Evolutionary conservation across 2,329 filamentous ascomycete species (phyloP), one percentile per base, ranked within the genome.

Genomic region (Aspergillus sp.): DNA sequence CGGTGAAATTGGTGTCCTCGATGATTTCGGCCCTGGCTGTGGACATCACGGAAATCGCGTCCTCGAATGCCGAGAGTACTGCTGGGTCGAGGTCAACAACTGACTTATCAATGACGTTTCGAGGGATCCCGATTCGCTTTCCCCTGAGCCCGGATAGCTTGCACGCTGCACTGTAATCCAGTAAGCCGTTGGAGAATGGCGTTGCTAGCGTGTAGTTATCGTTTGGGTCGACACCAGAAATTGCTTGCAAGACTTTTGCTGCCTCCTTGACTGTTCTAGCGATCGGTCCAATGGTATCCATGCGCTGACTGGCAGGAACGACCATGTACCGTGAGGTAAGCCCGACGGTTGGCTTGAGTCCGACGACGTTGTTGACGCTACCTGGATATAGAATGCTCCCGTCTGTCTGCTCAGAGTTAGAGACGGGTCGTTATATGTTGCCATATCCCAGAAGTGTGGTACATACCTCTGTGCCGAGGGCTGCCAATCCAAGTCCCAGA

Each of bases 281-380:
- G 64, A 77, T 72, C 0, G 73, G 72, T 0, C 72, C 73, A 7
- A 75, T 59, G 1, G 70, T 72, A 40, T 75, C 71, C 44, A 72
- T 69, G 35, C 66, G 70, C 41, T 72, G 60, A 16, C 64, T 69
- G 36, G 84, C 74, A 1, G 81, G 80, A 8, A 85, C 72, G 1
- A 82, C 78, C 4, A 80, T 62, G 25, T 51, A 43, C 4, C 54
- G 62, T 1, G 74, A 77, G 0, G 72, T 80, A 3, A 82, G 60
- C 0, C 78, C 79, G 1, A 81, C 73, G 0, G 76, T 79, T 1
- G 78, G 75, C 49, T 78, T 80, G 51, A 84, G 76, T 2, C 75
- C 79, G 0, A 81, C 78, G 1, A 82, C 51, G 35, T 78, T 79
- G 58, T 74, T 80, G 4, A 60, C 47, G 26, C 58, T 45, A 29